Evolutionary conservation across 768 basidiomycete genomes (phyloP).

Genomic region (Podaxis pistillaris): DNA sequence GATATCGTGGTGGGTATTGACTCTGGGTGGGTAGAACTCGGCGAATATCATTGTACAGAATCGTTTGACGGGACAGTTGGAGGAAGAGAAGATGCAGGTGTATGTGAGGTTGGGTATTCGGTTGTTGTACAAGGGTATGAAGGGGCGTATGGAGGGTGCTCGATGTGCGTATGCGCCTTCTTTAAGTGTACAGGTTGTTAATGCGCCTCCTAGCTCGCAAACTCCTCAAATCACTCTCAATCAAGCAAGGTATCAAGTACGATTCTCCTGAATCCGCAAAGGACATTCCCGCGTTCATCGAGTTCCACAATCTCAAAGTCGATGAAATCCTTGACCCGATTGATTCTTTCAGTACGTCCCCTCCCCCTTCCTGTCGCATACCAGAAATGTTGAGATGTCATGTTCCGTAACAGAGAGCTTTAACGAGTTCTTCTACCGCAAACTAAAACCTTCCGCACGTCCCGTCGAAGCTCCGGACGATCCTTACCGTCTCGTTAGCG

Average conservation of each 20-base stretch:
- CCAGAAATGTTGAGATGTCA: not conserved
- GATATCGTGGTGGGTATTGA: not conserved
- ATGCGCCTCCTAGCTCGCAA: slow-evolving; percentile 51
- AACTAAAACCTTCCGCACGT: slow-evolving; percentile 81
- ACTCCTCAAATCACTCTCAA: slow-evolving; percentile 85
- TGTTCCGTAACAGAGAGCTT: slow-evolving; percentile 63
- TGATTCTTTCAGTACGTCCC: slow-evolving; percentile 71
- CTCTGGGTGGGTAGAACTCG: slow-evolving; percentile 62
- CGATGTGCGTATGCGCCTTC: slow-evolving; percentile 51
- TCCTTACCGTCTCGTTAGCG: slow-evolving; percentile 75
- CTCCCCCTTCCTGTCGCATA: not conserved
- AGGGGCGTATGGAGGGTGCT: slow-evolving; percentile 84
- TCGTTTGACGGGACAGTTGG: slow-evolving; percentile 83
- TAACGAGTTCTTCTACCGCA: slow-evolving; percentile 91
- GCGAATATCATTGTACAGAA: slow-evolving; percentile 99
- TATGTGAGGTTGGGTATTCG: slow-evolving; percentile 94
- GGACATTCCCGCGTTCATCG: slow-evolving; percentile 86
- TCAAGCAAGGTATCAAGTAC: slow-evolving; percentile 94
- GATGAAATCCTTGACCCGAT: slow-evolving; percentile 84
- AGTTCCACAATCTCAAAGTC: slow-evolving; percentile 83
- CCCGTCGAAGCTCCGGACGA: slow-evolving; percentile 73
- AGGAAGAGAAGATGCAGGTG: slow-evolving; percentile 97
- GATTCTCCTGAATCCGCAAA: slow-evolving; percentile 80
- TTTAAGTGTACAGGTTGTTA: not conserved
- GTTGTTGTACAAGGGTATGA: slow-evolving; percentile 89